Conservation (phyloP, 495 filamentous ascomycete genomes). For the Penicillium coffeae region DNA sequence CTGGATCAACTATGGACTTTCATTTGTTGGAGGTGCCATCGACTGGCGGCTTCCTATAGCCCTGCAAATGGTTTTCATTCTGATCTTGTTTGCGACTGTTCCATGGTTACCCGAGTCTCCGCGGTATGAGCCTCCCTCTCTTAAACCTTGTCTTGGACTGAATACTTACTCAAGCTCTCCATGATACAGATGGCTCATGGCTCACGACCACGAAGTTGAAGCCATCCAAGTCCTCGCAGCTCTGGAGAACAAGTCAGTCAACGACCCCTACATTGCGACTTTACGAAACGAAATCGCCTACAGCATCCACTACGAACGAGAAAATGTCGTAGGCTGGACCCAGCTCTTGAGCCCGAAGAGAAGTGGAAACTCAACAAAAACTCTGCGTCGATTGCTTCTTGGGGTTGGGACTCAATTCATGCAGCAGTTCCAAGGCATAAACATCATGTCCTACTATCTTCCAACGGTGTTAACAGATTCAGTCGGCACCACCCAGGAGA, state of each 20-base stretch:
- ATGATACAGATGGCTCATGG: slow-evolving; percentile 2
- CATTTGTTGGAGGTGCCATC: slow-evolving; percentile 38
- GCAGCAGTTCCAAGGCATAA: slow-evolving; percentile 53
- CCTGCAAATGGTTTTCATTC: slow-evolving; percentile 51
- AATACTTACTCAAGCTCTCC: not conserved
- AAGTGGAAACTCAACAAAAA: slow-evolving; percentile 37
- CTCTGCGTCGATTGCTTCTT: slow-evolving; percentile 47
- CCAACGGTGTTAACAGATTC: slow-evolving; percentile 50
- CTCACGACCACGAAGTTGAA: slow-evolving; percentile 1
- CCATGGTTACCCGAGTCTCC: slow-evolving; percentile 57
- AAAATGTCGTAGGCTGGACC: slow-evolving; percentile 40
- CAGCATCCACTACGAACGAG: slow-evolving; percentile 2
- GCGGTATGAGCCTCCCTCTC: slow-evolving; percentile 21
- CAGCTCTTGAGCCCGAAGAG: slow-evolving; percentile 45
- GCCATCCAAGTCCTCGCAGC: slow-evolving; percentile 1
- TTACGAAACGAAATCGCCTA: slow-evolving; percentile 7
- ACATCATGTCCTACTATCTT: slow-evolving; percentile 45
- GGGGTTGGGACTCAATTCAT: slow-evolving; percentile 51
- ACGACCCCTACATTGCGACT: slow-evolving; percentile 1
- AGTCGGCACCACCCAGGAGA: slow-evolving; percentile 41
- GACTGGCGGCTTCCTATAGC: slow-evolving; percentile 52
- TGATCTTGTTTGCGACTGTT: slow-evolving; percentile 44
- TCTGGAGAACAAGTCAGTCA: not conserved
- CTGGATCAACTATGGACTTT: slow-evolving; percentile 56
- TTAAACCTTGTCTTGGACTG: not conserved